A percentile compares a stretch with the other conserved stretches of the same genome.
Evolutionary conservation across 805 yeast species (phyloP).

Genomic region (Lachancea thermotolerans): DNA sequence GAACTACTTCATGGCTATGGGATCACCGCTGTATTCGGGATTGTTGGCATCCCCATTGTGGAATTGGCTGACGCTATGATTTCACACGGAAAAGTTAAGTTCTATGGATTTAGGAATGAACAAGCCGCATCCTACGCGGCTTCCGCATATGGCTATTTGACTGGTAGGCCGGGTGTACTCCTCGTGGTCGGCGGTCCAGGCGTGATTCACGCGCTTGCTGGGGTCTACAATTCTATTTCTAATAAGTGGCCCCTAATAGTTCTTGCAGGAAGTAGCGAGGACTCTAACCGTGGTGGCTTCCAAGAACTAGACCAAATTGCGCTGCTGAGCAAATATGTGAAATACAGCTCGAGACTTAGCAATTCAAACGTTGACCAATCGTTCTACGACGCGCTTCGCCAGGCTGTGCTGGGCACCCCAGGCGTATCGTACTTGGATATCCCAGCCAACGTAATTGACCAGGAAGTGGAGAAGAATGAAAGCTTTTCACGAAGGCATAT

Average conservation of each 20-base stretch:
- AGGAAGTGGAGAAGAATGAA: slow-evolving; percentile 1
- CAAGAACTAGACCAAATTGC: slow-evolving; percentile 65
- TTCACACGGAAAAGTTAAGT: slow-evolving; percentile 41
- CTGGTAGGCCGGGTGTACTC: slow-evolving; percentile 58
- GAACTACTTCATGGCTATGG: slow-evolving; percentile 41
- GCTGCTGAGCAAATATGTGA: slow-evolving; percentile 41
- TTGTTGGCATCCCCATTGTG: slow-evolving; percentile 71
- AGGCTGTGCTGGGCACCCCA: slow-evolving; percentile 39
- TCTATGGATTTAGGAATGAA: slow-evolving; percentile 60
- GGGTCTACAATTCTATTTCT: slow-evolving; percentile 53
- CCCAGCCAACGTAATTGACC: slow-evolving; percentile 51
- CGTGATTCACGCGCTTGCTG: slow-evolving; percentile 59
- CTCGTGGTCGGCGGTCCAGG: slow-evolving; percentile 77
- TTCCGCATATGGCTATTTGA: slow-evolving; percentile 59
- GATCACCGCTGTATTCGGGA: slow-evolving; percentile 54
- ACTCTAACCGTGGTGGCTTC: slow-evolving; percentile 54
- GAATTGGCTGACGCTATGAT: slow-evolving; percentile 60
- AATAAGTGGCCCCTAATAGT: slow-evolving; percentile 63
- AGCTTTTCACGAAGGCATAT: slow-evolving; percentile 8
- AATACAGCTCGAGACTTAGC: slow-evolving; percentile 39
- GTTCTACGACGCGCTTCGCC: slow-evolving; percentile 20
- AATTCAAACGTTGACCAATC: slow-evolving; percentile 13
- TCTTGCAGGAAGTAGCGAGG: slow-evolving; percentile 53
- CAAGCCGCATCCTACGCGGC: slow-evolving; percentile 76
- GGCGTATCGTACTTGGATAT: slow-evolving; percentile 60